Conservation (phyloP, 441 rosid species). For the Bruguiera hainesii region DNA sequence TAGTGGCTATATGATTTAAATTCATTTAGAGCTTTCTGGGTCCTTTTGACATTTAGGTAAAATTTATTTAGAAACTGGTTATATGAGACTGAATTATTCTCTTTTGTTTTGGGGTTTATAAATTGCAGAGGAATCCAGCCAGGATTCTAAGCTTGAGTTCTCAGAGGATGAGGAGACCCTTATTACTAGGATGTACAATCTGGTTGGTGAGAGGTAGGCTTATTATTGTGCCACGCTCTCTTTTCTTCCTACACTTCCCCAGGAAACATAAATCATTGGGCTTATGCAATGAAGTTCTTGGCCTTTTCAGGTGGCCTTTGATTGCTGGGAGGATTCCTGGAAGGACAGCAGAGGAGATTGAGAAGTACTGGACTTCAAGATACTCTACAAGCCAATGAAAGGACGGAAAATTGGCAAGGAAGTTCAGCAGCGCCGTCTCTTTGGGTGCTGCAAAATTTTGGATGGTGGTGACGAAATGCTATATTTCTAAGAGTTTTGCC, state of each 20-base stretch:
- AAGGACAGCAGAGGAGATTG: slow-evolving; percentile 51
- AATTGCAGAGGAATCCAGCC: slow-evolving; percentile 34
- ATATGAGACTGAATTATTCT: background rate
- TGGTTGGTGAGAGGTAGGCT: slow-evolving; percentile 53
- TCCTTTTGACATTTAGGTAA: background rate
- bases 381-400: slow-evolving; percentile 27
- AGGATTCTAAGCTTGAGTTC: slow-evolving; percentile 46
- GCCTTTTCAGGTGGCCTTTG: slow-evolving; percentile 38
- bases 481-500: background rate
- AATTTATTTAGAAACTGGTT: background rate
- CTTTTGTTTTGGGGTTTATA: background rate
- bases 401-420: background rate
- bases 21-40: background rate
- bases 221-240: background rate
- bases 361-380: slow-evolving; percentile 47
- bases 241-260: background rate
- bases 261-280: background rate
- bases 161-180: slow-evolving; percentile 62
- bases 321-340: slow-evolving; percentile 61
- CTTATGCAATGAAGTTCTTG: background rate
- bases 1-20: background rate
- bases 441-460: slow-evolving; percentile 12
- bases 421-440: background rate
- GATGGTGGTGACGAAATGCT: background rate
- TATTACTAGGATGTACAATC: slow-evolving; percentile 48